phyloP scores from a whole-genome alignment of 2,329 filamentous ascomycete genomes.

The Aspergillus flavus region DNA sequence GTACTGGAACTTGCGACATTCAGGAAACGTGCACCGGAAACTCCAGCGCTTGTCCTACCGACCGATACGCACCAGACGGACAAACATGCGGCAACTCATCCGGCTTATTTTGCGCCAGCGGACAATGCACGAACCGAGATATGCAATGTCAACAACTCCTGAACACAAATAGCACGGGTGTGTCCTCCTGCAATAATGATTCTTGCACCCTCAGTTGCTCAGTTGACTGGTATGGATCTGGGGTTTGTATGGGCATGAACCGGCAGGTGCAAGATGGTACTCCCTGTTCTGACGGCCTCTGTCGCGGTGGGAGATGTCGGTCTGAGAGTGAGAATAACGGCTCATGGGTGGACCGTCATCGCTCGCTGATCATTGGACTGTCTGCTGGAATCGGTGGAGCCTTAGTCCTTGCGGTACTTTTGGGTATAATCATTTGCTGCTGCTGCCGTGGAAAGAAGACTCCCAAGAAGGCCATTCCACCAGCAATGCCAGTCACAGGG shows the following conservation, averaged over 20 bases:
- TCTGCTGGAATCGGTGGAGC: conserved; percentile 18
- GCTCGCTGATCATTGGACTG: conserved; percentile 17
- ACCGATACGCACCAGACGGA: conserved; percentile 10
- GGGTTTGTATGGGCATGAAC: conserved; percentile 3
- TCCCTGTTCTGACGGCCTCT: conserved; percentile 9
- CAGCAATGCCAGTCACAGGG: background rate
- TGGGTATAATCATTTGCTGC: conserved; percentile 11
- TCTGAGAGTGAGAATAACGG: background rate
- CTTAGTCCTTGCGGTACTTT: conserved; percentile 10
- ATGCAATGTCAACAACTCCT: conserved; percentile 12
- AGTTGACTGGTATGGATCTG: background rate
- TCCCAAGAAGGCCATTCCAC: background rate
- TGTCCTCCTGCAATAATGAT: conserved; percentile 8
- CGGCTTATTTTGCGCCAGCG: conserved; percentile 13
- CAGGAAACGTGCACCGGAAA: conserved; percentile 14
- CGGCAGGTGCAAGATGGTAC: conserved; percentile 13
- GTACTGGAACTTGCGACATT: conserved; percentile 10
- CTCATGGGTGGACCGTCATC: conserved; percentile 18
- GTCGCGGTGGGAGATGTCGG: conserved; percentile 5
- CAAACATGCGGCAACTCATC: conserved; percentile 4
- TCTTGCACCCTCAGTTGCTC: conserved; percentile 14
- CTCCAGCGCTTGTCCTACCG: conserved; percentile 10
- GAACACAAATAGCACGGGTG: background rate
- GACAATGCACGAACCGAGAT: conserved; percentile 17
- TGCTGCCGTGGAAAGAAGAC: conserved; percentile 8